Percentiles rank a stretch among this genome's conserved stretches.
Conservation (phyloP, 2,329 filamentous ascomycete species). For the Lachnellula cervina region DNA sequence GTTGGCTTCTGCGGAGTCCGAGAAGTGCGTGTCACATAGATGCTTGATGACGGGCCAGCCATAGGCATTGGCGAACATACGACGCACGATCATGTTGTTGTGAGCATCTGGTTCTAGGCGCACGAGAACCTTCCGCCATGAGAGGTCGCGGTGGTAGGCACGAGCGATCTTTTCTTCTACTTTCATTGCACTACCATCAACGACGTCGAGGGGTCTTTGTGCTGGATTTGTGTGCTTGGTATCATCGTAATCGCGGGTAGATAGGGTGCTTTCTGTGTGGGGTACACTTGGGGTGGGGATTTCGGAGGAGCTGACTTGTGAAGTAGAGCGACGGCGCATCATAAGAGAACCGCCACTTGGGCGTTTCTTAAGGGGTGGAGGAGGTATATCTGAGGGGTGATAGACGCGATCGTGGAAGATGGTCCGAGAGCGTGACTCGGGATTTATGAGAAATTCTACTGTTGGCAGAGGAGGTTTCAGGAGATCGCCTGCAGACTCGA, state of each 20-base stretch:
- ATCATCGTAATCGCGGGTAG: conserved; percentile 48
- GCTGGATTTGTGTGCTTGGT: conserved; percentile 42
- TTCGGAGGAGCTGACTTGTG: neutral
- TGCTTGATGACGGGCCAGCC: conserved; percentile 97
- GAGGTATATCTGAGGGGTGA: conserved; percentile 86
- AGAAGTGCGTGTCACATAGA: conserved; percentile 90
- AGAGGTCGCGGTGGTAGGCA: conserved; percentile 85
- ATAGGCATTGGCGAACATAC: conserved; percentile 95
- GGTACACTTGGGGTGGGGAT: conserved; percentile 28
- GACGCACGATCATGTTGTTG: conserved; percentile 95
- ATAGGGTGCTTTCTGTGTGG: conserved; percentile 42
- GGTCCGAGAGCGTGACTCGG: conserved; percentile 72
- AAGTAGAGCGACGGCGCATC: conserved; percentile 18
- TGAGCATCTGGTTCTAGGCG: conserved; percentile 94
- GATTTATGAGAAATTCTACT: conserved; percentile 77
- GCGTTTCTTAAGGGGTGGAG: conserved; percentile 62
- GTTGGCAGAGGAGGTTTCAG: conserved; percentile 85
- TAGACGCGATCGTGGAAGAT: conserved; percentile 98
- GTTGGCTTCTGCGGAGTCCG: conserved; percentile 62
- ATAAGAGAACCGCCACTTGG: conserved; percentile 24
- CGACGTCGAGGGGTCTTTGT: conserved; percentile 41
- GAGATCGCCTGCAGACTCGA: conserved; percentile 90
- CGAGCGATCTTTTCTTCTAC: conserved; percentile 98
- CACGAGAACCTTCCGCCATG: conserved; percentile 96
- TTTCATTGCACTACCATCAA: conserved; percentile 68